Conservation (phyloP, 192 early-diverging fungal species). For the Backusella luteola region DNA sequence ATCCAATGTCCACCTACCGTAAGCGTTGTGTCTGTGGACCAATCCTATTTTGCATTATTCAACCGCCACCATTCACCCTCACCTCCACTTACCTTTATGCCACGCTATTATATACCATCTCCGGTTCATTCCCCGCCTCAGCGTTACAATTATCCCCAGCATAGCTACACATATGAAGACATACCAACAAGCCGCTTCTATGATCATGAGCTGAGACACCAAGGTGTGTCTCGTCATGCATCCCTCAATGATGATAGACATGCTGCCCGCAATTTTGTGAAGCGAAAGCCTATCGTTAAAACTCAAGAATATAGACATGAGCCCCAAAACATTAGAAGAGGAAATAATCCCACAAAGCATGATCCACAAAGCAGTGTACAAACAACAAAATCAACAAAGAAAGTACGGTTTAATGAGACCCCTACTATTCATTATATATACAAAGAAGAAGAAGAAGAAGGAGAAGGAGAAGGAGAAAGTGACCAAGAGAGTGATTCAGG, state of each 20-base stretch:
- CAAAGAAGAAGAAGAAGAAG: not conserved
- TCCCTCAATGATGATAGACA: not conserved
- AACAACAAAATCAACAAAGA: not conserved
- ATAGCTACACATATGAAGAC: not conserved
- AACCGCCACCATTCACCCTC: not conserved
- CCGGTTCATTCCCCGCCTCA: not conserved
- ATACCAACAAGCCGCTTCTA: not conserved
- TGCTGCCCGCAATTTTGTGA: not conserved
- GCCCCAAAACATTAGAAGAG: not conserved
- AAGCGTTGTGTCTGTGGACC: not conserved
- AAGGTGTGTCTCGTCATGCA: not conserved
- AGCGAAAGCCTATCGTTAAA: not conserved
- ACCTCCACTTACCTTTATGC: not conserved
- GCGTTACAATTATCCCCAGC: not conserved
- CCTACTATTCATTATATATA: not conserved
- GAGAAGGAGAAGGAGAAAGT: not conserved
- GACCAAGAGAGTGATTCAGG: not conserved
- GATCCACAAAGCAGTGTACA: not conserved
- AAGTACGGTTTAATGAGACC: not conserved
- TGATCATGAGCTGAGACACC: not conserved
- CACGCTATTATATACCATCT: not conserved
- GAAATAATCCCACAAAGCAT: not conserved
- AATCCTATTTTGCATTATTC: not conserved
- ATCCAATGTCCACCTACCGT: not conserved
- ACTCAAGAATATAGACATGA: not conserved